phyloP scores from a whole-genome alignment of 176 grass and related monocot species.

The Zea mays region Zm-B73-REFERENCE-NAM-5.0 NC_050097.1:108676501-108677000 shows the following conservation, averaged over 20 bases:
- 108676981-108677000: too few species aligned
- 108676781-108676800: background rate
- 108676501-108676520: background rate
- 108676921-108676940: too few species aligned
- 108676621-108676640: background rate
- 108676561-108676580: conserved; percentile 59
- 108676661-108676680: background rate
- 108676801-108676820: conserved; percentile 18
- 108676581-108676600: conserved; percentile 39
- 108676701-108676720: background rate
- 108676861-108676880: too few species aligned
- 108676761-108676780: background rate
- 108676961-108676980: too few species aligned
- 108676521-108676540: background rate
- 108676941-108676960: too few species aligned
- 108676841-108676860: background rate
- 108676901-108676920: too few species aligned
- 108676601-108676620: conserved; percentile 43
- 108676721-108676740: conserved; percentile 7
- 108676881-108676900: too few species aligned
- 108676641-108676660: background rate
- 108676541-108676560: conserved; percentile 33
- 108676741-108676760: conserved; percentile 36
- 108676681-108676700: conserved; percentile 18
- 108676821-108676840: background rate